A percentile compares a stretch with the other conserved stretches of the same genome.
Evolutionary conservation across 2,329 filamentous ascomycete genomes (phyloP).

Genomic region (Cryphonectria japonica): DNA sequence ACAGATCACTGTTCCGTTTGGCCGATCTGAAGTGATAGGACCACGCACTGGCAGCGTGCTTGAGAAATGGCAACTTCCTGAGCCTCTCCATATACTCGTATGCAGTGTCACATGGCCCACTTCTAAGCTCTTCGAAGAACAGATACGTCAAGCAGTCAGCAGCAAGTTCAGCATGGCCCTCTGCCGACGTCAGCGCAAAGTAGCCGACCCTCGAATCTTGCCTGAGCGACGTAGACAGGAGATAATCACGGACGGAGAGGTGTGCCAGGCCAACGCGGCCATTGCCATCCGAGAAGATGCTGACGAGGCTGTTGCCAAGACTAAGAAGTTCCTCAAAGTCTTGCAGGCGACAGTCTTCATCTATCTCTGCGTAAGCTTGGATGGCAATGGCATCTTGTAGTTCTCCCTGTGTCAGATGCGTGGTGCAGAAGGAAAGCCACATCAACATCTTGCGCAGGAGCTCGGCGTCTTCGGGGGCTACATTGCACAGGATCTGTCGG

Average conservation of each 20-base stretch:
- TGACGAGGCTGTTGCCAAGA: too few species aligned
- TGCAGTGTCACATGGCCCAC: constrained; percentile 10
- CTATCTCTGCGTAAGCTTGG: too few species aligned
- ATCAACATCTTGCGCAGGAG: constrained; percentile 5
- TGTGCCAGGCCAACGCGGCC: too few species aligned
- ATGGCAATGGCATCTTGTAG: too few species aligned
- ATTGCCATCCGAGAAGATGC: too few species aligned
- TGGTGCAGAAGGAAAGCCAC: constrained; percentile 9
- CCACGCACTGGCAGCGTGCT: constrained; percentile 16
- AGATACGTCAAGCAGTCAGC: constrained; percentile 17
- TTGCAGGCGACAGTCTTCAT: too few species aligned
- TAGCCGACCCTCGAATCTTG: too few species aligned
- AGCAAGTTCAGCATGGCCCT: constrained; percentile 8
- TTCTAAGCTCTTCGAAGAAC: constrained; percentile 5
- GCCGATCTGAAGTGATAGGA: constrained; percentile 12
- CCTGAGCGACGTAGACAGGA: too few species aligned
- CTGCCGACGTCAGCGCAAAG: constrained; percentile 1
- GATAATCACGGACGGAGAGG: too few species aligned
- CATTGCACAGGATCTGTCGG: neutral
- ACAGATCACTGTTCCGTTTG: neutral
- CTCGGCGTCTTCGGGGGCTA: neutral
- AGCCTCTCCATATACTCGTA: constrained; percentile 15
- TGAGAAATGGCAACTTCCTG: constrained; percentile 11
- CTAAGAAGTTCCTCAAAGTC: too few species aligned
- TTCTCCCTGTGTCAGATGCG: too few species aligned